A percentile compares a stretch with the other conserved stretches of the same genome.
Conservation (phyloP, 2,329 filamentous ascomycete species). For the Amesomyces nigricolor region DNA sequence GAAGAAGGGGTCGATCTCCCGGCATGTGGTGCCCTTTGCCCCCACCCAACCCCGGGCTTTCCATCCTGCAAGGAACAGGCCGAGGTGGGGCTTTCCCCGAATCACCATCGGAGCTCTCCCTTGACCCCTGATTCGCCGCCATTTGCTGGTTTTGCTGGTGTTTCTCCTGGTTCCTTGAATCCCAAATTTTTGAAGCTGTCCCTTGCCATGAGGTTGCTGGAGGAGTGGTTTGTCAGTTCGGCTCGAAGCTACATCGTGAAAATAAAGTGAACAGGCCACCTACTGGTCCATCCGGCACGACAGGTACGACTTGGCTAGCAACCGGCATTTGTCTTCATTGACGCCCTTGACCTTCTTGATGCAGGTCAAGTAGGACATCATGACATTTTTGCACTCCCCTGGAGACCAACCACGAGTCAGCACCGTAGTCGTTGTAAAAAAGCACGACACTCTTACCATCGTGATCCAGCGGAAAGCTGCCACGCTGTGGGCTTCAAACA, state of each 20-base stretch:
- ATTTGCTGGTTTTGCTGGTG: constrained; percentile 28
- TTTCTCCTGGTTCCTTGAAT: constrained; percentile 46
- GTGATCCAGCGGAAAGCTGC: constrained; percentile 94
- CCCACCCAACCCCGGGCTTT: neutral
- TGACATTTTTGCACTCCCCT: constrained; percentile 92
- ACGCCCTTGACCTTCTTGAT: constrained; percentile 77
- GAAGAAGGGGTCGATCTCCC: neutral
- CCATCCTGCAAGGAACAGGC: neutral
- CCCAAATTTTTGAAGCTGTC: constrained; percentile 95
- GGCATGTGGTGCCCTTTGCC: neutral
- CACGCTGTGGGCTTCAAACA: constrained; percentile 68
- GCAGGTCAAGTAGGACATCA: constrained; percentile 78
- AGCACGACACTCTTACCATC: constrained; percentile 50
- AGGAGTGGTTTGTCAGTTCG: constrained; percentile 1
- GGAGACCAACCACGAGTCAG: constrained; percentile 11
- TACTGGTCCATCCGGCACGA: constrained; percentile 92
- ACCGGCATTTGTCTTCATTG: constrained; percentile 80
- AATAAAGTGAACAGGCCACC: constrained; percentile 30
- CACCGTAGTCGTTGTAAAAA: neutral
- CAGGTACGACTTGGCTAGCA: constrained; percentile 82
- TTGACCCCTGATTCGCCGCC: constrained; percentile 29
- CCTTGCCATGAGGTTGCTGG: constrained; percentile 87
- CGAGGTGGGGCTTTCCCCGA: constrained; percentile 2
- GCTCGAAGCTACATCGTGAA: neutral
- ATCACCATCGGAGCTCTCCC: constrained; percentile 34